Conservation (phyloP, 1,284 basidiomycete species). For the Cutaneotrichosporon daszewskae region DNA sequence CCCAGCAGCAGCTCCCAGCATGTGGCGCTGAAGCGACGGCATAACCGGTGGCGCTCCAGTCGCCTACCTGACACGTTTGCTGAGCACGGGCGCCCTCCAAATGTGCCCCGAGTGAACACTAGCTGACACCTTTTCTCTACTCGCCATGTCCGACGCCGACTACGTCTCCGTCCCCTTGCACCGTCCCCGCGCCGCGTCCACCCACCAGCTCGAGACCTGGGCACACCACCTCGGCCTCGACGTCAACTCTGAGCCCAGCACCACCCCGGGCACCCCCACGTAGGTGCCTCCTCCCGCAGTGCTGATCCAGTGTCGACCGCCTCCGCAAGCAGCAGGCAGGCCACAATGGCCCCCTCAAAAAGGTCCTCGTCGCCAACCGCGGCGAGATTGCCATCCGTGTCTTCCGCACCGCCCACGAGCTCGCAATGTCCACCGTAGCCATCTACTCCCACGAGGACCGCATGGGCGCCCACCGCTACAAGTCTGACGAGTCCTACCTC, state of each 20-base stretch:
- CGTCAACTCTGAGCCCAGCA: slow-evolving; percentile 28
- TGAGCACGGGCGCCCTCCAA: no score
- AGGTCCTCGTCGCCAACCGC: slow-evolving; percentile 92
- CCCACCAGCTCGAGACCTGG: slow-evolving; percentile 41
- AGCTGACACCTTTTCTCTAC: slow-evolving; percentile 1
- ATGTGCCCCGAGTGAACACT: background rate
- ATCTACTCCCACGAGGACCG: slow-evolving; percentile 98
- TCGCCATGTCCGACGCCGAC: no score
- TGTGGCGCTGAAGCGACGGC: no score
- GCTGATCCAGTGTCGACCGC: slow-evolving; percentile 67
- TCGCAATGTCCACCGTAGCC: slow-evolving; percentile 98
- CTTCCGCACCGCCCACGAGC: slow-evolving; percentile 96
- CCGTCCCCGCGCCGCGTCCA: slow-evolving; percentile 5
- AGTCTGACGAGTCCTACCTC: slow-evolving; percentile 98
- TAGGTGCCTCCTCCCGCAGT: slow-evolving; percentile 23
- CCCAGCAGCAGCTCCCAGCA: no score
- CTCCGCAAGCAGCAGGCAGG: slow-evolving; percentile 88
- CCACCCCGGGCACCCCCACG: slow-evolving; percentile 26
- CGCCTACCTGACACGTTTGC: no score
- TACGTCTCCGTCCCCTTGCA: background rate
- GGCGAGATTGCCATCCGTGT: slow-evolving; percentile 99
- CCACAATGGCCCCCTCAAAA: slow-evolving; percentile 81
- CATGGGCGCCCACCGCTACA: slow-evolving; percentile 94
- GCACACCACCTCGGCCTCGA: slow-evolving; percentile 36
- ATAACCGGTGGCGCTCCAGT: no score